These are phyloP conservation scores for Talaromyces borbonicus DNA, from an alignment of 495 filamentous ascomycete species.

Conservation along the genomic window DNA sequence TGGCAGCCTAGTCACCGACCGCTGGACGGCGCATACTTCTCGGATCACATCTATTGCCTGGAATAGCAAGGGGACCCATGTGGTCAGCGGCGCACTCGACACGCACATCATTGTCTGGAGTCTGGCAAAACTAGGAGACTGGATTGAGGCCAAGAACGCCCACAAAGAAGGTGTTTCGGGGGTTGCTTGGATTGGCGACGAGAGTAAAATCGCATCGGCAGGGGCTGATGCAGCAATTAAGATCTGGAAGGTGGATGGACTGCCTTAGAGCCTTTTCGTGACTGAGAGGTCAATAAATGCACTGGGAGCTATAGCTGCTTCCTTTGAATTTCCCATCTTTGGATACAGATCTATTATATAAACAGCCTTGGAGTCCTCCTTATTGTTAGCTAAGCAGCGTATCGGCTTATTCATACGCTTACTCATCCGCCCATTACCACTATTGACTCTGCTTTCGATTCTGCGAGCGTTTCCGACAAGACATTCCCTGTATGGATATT, in stretches of 20 bases:
- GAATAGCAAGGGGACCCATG: conserved; percentile 64
- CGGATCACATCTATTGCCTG: conserved; percentile 76
- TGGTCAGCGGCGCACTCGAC: conserved; percentile 77
- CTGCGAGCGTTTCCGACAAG: too few relatives aligned
- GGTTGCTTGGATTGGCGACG: conserved; percentile 67
- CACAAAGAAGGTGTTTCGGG: conserved; percentile 94
- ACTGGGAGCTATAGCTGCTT: too few relatives aligned
- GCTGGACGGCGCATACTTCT: conserved; percentile 90
- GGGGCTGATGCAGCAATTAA: conserved; percentile 88
- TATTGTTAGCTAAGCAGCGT: too few relatives aligned
- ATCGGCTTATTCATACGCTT: too few relatives aligned
- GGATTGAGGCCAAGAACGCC: conserved; percentile 69
- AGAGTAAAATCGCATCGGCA: conserved; percentile 61
- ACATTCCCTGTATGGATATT: too few relatives aligned
- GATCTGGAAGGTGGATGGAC: conserved; percentile 68
- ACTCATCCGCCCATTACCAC: too few relatives aligned
- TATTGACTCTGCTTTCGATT: too few relatives aligned
- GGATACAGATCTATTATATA: too few relatives aligned
- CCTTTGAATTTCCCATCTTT: too few relatives aligned
- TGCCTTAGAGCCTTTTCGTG: conserved; percentile 33
- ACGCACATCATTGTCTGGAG: conserved; percentile 92
- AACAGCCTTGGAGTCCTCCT: too few relatives aligned
- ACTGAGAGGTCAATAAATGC: too few relatives aligned
- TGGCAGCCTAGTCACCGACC: conserved; percentile 40
- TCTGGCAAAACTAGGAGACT: conserved; percentile 66